These are phyloP conservation scores for Chalciporus sp. DNA, from an alignment of 1,284 basidiomycete species.

Conservation along the genomic window DNA sequence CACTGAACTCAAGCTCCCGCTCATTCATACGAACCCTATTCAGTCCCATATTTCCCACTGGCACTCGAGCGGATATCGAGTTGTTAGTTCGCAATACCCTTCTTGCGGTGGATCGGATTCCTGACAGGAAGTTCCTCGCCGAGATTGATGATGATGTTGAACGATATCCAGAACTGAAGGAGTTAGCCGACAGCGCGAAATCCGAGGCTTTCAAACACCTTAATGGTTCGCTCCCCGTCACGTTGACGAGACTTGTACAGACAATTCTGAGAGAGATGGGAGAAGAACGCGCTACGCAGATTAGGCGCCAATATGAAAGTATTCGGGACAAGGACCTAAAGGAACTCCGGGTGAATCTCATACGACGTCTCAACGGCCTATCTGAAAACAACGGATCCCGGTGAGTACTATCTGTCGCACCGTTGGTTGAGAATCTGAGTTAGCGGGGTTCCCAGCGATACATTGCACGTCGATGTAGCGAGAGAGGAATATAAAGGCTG, in stretches of 20 bases:
- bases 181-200: constrained; percentile 4
- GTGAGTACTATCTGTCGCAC: constrained; percentile 16
- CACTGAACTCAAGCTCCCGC: background rate
- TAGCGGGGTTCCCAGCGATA: constrained; percentile 19
- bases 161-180: constrained; percentile 10
- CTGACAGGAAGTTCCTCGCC: constrained; percentile 28
- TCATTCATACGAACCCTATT: background rate
- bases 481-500: constrained; percentile 1
- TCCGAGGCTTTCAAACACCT: constrained; percentile 18
- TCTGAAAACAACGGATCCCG: constrained; percentile 4
- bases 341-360: constrained; percentile 23
- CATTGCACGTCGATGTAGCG: constrained; percentile 9
- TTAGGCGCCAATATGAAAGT: constrained; percentile 14
- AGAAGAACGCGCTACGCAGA: constrained; percentile 8
- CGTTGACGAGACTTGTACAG: constrained; percentile 7
- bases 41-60: background rate
- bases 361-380: constrained; percentile 25
- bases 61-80: background rate
- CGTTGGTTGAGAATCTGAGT: background rate
- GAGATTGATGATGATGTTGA: constrained; percentile 9
- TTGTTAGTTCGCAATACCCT: background rate
- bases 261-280: constrained; percentile 16
- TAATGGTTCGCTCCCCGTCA: background rate
- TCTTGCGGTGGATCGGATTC: background rate
- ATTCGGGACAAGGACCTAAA: constrained; percentile 17